Evolutionary conservation across 2,329 filamentous ascomycete genomes (phyloP), one percentile per base, ranked within the genome.

Genomic region (Epichloe uncinata): DNA sequence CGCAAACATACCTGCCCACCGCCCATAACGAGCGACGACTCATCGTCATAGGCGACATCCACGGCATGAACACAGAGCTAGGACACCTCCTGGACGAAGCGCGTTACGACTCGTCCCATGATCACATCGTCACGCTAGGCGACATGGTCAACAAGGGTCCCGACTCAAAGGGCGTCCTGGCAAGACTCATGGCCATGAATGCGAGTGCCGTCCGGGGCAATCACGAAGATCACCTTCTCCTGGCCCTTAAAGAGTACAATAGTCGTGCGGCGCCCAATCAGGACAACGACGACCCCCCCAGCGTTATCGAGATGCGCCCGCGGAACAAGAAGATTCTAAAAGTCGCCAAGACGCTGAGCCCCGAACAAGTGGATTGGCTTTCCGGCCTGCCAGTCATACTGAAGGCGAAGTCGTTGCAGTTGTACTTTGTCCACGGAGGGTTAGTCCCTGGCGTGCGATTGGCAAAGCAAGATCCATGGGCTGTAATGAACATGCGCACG

Each of bases 401-500:
- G 46, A 74, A 79, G 51, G 69, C 89, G 34, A 85, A 87, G n/a
- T 61, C 70, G 13, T 67, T 90, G 36, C 69, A 73, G 1, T 77
- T 82, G 36, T 73, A 82, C 51, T 73, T 94, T 4, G 91, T 90
- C 6, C 93, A 97, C 68, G 91, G 80, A 0, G 93, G 93, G 1
- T 73, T 97, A 2, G 82, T 93, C 0, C 87, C 91, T 0, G 84
- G 82, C 5, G 69, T 95, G 0, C 65, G 77, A 0, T 72, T 95
- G 13, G 73, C 82, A 43, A 71, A 76, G 47, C 91, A 84, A 57
- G 75, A 96, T 64, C 84, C 89, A 0, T 82, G 79, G 64, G 82
- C 84, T 47, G 85, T 86, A 40, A 96, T 96, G 89, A 93, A 88
- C 62, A 94, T 98, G 87, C 81, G 89, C 50, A 86, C 82, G 6